A percentile compares a stretch with the other conserved stretches of the same genome.
Conservation (phyloP, 352 stramenopile genomes). For the Pythium graminicola region DNA sequence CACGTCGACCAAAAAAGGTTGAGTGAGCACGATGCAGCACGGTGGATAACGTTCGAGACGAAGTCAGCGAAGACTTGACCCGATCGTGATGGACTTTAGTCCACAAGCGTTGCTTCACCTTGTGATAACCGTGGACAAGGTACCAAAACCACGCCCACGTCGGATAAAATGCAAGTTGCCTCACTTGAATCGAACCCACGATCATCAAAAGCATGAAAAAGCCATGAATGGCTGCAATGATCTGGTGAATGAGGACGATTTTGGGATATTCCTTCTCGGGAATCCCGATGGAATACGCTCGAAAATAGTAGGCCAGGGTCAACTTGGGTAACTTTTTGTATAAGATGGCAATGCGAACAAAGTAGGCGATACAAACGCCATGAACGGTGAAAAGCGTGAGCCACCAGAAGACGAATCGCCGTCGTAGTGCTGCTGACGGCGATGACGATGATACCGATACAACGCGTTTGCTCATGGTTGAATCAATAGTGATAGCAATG, state of each 20-base stretch:
- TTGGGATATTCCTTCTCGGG: not conserved
- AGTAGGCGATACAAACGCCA: not conserved
- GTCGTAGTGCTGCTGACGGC: too few relatives aligned
- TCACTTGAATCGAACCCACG: not conserved
- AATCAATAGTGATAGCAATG: too few relatives aligned
- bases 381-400: not conserved
- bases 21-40: not conserved
- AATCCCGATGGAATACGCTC: conserved; percentile 1
- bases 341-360: not conserved
- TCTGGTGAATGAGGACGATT: not conserved
- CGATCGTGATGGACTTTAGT: not conserved
- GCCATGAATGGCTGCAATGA: not conserved
- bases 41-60: not conserved
- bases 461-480: too few relatives aligned
- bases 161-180: not conserved
- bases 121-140: not conserved
- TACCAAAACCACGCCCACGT: not conserved
- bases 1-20: not conserved
- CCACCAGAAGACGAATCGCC: not conserved
- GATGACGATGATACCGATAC: too few relatives aligned
- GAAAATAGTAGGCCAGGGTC: not conserved
- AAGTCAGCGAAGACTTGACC: not conserved
- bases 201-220: not conserved
- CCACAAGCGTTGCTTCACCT: not conserved
- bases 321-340: not conserved